phyloP scores from a whole-genome alignment of 106 monocot genomes.

The Dioscorea dumetorum region DNA sequence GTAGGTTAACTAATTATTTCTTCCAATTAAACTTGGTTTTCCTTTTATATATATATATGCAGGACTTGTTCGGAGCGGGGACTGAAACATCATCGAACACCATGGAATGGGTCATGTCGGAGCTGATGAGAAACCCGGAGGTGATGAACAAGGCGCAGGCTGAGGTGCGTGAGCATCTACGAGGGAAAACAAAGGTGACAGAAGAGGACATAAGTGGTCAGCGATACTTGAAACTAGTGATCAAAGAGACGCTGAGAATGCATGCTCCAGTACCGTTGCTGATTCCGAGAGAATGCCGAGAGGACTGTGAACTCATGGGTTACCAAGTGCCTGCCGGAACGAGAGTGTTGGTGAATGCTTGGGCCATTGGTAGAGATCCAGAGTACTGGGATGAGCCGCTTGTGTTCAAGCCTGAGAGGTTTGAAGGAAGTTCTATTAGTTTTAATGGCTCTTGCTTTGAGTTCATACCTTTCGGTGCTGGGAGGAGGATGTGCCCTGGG shows the following conservation, averaged over 20 bases:
- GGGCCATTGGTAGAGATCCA: conserved; percentile 31
- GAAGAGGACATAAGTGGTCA: conserved; percentile 8
- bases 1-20: neutral
- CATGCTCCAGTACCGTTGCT: conserved; percentile 35
- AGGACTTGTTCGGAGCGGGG: conserved; percentile 21
- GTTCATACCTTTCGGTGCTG: conserved; percentile 25
- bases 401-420: conserved; percentile 22
- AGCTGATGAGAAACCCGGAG: conserved; percentile 21
- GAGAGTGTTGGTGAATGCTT: conserved; percentile 23
- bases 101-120: conserved; percentile 30
- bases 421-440: neutral
- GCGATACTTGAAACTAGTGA: conserved; percentile 21
- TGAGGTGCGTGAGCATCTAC: conserved; percentile 12
- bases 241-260: conserved; percentile 31
- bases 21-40: neutral
- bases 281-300: conserved; percentile 8
- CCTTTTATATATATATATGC: neutral
- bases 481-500: conserved; percentile 32
- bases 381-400: conserved; percentile 18
- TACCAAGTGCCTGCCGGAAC: conserved; percentile 20
- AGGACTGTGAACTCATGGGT: conserved; percentile 22
- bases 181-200: neutral
- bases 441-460: conserved; percentile 12
- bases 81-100: conserved; percentile 14
- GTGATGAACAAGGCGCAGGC: conserved; percentile 24